These are phyloP conservation scores for Dendrobium officinale DNA, from an alignment of 106 monocot species.

Conservation along the genomic window DNA sequence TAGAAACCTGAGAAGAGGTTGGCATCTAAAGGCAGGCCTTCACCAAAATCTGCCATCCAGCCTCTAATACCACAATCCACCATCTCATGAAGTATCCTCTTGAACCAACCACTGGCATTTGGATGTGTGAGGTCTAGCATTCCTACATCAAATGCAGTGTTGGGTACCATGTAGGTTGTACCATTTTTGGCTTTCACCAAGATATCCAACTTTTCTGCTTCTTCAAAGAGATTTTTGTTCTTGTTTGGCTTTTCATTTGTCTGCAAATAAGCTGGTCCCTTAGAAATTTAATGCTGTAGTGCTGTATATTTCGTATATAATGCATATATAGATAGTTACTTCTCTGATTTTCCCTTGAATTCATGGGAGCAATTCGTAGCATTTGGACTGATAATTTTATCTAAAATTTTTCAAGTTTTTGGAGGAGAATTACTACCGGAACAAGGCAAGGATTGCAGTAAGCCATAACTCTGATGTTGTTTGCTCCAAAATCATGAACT, in stretches of 20 bases:
- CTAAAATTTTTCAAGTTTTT: not conserved
- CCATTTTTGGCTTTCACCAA: slow-evolving; percentile 53
- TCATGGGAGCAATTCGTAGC: not conserved
- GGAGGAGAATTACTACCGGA: slow-evolving; percentile 27
- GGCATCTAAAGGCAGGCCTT: slow-evolving; percentile 80
- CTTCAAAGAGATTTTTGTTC: slow-evolving; percentile 57
- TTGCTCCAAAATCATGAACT: slow-evolving; percentile 41
- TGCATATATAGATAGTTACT: not conserved
- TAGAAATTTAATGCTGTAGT: not conserved
- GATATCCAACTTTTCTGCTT: slow-evolving; percentile 48
- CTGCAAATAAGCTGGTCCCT: slow-evolving; percentile 18
- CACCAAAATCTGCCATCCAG: slow-evolving; percentile 97
- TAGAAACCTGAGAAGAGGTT: slow-evolving; percentile 56
- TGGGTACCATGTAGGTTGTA: slow-evolving; percentile 65
- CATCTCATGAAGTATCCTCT: slow-evolving; percentile 62
- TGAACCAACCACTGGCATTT: slow-evolving; percentile 53
- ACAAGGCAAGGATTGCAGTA: slow-evolving; percentile 88
- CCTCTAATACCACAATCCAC: slow-evolving; percentile 63
- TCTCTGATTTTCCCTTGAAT: not conserved
- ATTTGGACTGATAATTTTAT: not conserved
- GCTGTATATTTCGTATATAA: not conserved
- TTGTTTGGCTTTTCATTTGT: slow-evolving; percentile 46
- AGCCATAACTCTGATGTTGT: slow-evolving; percentile 58
- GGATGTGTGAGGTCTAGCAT: slow-evolving; percentile 84
- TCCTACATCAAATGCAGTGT: slow-evolving; percentile 80